Base-by-base conservation (phyloP, 2,329 filamentous ascomycete genomes). In the Onygena corvina region DNA sequence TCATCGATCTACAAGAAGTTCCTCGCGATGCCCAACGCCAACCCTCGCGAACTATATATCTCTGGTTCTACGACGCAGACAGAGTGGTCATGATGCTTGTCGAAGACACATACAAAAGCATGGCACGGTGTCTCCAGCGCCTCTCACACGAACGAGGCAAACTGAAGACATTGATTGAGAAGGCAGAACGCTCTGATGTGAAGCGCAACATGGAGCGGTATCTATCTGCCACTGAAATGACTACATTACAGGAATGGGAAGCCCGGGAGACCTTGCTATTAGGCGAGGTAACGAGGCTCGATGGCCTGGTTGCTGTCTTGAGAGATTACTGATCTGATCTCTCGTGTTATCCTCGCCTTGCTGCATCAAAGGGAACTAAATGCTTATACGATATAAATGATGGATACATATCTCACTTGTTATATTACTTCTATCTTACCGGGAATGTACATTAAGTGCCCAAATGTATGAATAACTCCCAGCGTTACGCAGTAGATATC, bases 1-100 rank as follows among this genome's bases (percentile, higher is more conserved):
- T 92, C 53, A 80, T 94, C 9, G 87, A 96, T 57, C 79, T 94
- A 4, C 92, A 98, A 64, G 92, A 98, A 69, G 83, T 98, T 0
- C 92, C 92, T 0, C 85, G 86, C 56, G 90, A 96, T 60, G 83
- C 83, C 56, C 83, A 81, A 53, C 82, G 88, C 29, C 78, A 84
- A 58, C 86, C 89, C 0, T 85, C 82, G 54, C 80, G 87, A 47
- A 94, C 88, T 0, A 76, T 94, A 20, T 96, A 89, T 64, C 78
- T 96, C 50, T 95, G 89, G 82, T 94, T 81, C 71, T 94, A 87
- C 65, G 89, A 96, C 61, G 72, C 77, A 8, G 79, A 87, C 40
- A 78, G 84, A 42, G 82, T 84, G 4, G 72, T 81, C 45, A 74
- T 76, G 16, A 77, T 83, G 53, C 70, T 94, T 1, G 67, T 94